phyloP scores from a whole-genome alignment of 208 protist genomes.

The Leishmania lainsoni region DNA sequence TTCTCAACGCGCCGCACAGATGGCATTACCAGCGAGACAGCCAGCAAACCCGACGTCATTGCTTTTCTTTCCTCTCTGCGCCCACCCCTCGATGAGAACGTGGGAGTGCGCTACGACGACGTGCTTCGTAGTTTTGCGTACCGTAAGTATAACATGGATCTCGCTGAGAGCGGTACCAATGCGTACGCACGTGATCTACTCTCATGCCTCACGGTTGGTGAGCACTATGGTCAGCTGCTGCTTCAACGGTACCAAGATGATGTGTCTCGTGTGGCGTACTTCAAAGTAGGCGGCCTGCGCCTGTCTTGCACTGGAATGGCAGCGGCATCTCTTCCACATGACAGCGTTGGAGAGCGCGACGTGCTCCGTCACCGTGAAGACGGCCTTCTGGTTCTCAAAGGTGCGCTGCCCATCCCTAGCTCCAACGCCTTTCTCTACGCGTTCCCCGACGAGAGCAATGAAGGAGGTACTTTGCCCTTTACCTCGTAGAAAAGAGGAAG shows the following conservation, averaged over 20 bases:
- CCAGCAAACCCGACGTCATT: conserved; percentile 26
- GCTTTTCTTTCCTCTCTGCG: conserved; percentile 41
- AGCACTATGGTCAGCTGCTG: conserved; percentile 27
- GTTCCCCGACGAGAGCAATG: conserved; percentile 30
- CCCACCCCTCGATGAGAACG: conserved; percentile 37
- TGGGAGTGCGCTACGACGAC: conserved; percentile 36
- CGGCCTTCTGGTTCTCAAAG: conserved; percentile 27
- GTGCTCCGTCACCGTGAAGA: conserved; percentile 7
- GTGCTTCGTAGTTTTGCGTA: conserved; percentile 37
- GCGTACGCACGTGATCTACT: background rate
- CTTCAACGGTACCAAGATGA: conserved; percentile 20
- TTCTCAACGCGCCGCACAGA: conserved; percentile 17
- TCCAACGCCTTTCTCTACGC: conserved; percentile 50
- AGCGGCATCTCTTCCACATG: background rate
- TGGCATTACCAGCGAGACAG: conserved; percentile 19
- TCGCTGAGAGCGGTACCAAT: background rate
- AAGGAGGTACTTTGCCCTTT: background rate
- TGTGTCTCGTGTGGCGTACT: conserved; percentile 16
- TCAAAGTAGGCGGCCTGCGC: conserved; percentile 10
- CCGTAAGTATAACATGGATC: conserved; percentile 23
- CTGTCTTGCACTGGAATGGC: background rate
- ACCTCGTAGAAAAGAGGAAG: background rate
- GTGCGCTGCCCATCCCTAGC: conserved; percentile 34
- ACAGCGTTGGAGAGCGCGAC: conserved; percentile 9
- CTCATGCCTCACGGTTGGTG: conserved; percentile 10